These are phyloP conservation scores for Ceratocystis papillata DNA, from an alignment of 2,329 filamentous ascomycete genomes.

Conservation along the genomic window DNA sequence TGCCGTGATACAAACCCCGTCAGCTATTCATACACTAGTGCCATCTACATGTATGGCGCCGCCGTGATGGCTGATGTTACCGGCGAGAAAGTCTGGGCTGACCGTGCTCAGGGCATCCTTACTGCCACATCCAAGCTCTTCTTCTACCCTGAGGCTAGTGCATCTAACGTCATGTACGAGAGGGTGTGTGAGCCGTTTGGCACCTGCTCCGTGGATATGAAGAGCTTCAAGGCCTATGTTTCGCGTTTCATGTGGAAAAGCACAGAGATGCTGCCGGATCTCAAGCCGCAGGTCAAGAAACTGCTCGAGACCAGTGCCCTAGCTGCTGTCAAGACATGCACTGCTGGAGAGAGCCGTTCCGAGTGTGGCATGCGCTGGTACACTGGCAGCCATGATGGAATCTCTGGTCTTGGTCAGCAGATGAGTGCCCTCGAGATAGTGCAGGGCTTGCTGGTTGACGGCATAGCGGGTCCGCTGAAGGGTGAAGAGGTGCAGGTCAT, in stretches of 20 bases:
- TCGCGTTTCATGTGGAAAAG: constrained; percentile 53
- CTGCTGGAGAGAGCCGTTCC: constrained; percentile 42
- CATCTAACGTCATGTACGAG: constrained; percentile 54
- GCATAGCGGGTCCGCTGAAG: constrained; percentile 38
- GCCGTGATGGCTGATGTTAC: constrained; percentile 54
- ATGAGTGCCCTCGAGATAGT: constrained; percentile 55
- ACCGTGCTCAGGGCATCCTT: constrained; percentile 44
- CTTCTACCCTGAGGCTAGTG: constrained; percentile 43
- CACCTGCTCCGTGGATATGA: constrained; percentile 53
- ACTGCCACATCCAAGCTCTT: constrained; percentile 41
- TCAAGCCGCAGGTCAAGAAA: constrained; percentile 38
- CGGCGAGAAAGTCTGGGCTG: constrained; percentile 42
- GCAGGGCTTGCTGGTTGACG: constrained; percentile 45
- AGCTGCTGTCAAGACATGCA: constrained; percentile 48
- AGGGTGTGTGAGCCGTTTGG: constrained; percentile 50
- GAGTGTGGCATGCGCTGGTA: constrained; percentile 56
- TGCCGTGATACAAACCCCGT: constrained; percentile 44
- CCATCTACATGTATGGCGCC: constrained; percentile 54
- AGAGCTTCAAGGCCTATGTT: constrained; percentile 58
- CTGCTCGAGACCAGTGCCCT: constrained; percentile 42
- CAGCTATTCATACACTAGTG: constrained; percentile 56
- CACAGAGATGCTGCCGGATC: constrained; percentile 45
- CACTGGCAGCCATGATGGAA: constrained; percentile 44
- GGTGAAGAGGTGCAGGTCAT: constrained; percentile 40
- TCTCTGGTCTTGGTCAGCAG: constrained; percentile 49